phyloP scores from a whole-genome alignment of 1,139 yeast species.

The Yamadazyma dushanensis region DNA sequence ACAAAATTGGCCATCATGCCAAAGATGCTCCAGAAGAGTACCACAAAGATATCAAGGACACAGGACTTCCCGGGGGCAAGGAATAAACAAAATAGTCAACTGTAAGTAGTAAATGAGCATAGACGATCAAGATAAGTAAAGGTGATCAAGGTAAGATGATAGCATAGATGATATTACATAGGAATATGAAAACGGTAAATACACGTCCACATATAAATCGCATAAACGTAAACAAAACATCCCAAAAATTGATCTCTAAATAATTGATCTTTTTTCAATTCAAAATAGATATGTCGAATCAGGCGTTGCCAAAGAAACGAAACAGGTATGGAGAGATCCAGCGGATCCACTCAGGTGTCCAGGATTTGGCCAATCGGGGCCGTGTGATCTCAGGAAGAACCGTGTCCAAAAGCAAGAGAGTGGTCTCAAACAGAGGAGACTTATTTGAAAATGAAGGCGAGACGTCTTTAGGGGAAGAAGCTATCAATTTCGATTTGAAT shows the following conservation, averaged over 20 bases:
- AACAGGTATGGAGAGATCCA: conserved; percentile 11
- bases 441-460: conserved; percentile 23
- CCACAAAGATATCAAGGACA: conserved; percentile 6
- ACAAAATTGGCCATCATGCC: conserved; percentile 60
- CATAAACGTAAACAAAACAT: conserved; percentile 3
- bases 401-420: conserved; percentile 19
- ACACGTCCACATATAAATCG: not conserved
- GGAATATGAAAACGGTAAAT: not conserved
- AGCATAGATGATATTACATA: no score
- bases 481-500: conserved; percentile 46
- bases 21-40: conserved; percentile 54
- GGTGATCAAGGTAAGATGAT: no score
- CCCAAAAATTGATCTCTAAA: not conserved
- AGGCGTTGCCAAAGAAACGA: conserved; percentile 26
- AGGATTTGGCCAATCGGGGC: conserved; percentile 24
- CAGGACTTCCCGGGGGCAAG: conserved; percentile 11
- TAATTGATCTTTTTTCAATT: no score
- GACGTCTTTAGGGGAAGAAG: conserved; percentile 38
- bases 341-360: conserved; percentile 18
- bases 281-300: conserved; percentile 8
- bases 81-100: no score
- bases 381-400: conserved; percentile 27
- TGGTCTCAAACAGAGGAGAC: conserved; percentile 22
- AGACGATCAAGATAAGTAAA: not conserved
- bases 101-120: no score